These are phyloP conservation scores for Monosporascus sp. DNA, from an alignment of 2,329 filamentous ascomycete genomes.

Conservation along the genomic window DNA sequence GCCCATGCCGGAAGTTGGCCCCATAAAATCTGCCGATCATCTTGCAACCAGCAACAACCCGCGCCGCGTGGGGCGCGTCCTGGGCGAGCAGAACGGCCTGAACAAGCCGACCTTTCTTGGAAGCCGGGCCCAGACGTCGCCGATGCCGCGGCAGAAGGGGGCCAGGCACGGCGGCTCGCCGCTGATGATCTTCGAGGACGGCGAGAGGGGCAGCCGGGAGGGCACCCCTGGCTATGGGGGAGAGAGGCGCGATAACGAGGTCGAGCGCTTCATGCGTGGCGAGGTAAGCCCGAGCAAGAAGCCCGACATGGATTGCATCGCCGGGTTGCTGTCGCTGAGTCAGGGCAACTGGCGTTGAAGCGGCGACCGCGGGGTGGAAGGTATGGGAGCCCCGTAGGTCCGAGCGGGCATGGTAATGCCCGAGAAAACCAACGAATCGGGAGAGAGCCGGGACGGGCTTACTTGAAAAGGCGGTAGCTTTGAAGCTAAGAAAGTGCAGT, in stretches of 20 bases:
- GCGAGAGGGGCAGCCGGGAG: slow-evolving; percentile 17
- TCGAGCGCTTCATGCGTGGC: slow-evolving; percentile 67
- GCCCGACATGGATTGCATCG: slow-evolving; percentile 81
- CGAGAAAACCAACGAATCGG: no score
- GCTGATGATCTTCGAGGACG: slow-evolving; percentile 49
- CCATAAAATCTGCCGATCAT: slow-evolving; percentile 9
- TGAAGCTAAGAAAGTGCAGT: no score
- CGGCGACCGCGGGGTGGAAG: neutral
- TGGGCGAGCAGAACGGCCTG: slow-evolving; percentile 34
- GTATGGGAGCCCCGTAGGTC: neutral
- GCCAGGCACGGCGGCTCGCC: slow-evolving; percentile 17
- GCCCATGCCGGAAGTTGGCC: slow-evolving; percentile 29
- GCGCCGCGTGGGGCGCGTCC: slow-evolving; percentile 35
- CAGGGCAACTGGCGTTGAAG: slow-evolving; percentile 81
- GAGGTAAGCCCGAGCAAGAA: slow-evolving; percentile 65
- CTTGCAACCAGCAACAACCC: slow-evolving; percentile 22
- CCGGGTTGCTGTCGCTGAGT: slow-evolving; percentile 80
- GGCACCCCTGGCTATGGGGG: neutral
- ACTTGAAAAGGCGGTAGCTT: no score
- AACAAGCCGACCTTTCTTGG: slow-evolving; percentile 23
- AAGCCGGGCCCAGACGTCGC: slow-evolving; percentile 34
- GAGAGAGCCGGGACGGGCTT: no score
- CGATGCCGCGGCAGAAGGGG: slow-evolving; percentile 23
- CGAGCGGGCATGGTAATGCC: neutral
- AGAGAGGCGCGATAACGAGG: slow-evolving; percentile 47